Conservation (phyloP, 805 yeast species). For the Candida verbasci region DNA sequence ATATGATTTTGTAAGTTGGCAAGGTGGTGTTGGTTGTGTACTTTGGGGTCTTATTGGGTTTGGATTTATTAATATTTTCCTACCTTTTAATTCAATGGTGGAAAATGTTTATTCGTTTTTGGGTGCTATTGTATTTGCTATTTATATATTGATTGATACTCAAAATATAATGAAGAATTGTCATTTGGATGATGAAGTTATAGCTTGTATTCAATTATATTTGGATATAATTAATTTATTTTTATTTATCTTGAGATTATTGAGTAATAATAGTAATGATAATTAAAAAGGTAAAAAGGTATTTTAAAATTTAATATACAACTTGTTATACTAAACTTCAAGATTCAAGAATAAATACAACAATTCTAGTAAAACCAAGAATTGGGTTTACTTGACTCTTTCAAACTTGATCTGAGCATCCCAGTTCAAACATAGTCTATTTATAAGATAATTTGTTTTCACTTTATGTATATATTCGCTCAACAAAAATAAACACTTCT, state of each 20-base stretch:
- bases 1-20: constrained; percentile 70
- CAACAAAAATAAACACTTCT: too few species aligned
- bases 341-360: too few species aligned
- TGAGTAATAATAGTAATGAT: constrained; percentile 28
- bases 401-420: too few species aligned
- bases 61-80: constrained; percentile 66
- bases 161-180: constrained; percentile 70
- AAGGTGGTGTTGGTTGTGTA: constrained; percentile 49
- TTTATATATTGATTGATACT: constrained; percentile 75
- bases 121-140: constrained; percentile 71
- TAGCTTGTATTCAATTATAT: constrained; percentile 73
- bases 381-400: too few species aligned
- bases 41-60: constrained; percentile 68
- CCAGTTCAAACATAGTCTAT: too few species aligned
- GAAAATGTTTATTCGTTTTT: constrained; percentile 65
- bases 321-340: too few species aligned
- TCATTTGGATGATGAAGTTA: constrained; percentile 81
- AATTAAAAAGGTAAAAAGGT: too few species aligned
- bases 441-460: too few species aligned
- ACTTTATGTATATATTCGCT: too few species aligned
- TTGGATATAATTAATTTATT: constrained; percentile 81
- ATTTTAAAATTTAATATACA: too few species aligned
- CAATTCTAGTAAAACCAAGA: too few species aligned
- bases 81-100: constrained; percentile 45
- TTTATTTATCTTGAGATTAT: constrained; percentile 65